A percentile compares a stretch with the other conserved stretches of the same genome.
Conservation (phyloP, 768 basidiomycete species). For the Cystofilobasidium bisporidii region DNA sequence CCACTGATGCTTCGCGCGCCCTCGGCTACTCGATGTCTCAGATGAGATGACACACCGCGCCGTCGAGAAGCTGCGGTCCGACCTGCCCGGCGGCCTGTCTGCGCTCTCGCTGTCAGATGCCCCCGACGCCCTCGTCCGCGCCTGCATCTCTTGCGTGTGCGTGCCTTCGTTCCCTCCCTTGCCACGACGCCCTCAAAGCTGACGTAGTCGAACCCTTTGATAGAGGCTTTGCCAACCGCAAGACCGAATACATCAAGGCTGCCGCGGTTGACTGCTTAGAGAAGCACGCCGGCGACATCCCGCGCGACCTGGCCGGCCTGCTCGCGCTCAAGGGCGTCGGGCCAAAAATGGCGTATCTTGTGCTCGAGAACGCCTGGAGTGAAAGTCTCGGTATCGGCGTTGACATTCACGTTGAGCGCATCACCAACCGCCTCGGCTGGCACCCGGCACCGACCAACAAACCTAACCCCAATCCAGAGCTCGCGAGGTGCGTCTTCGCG, state of each 20-base stretch:
- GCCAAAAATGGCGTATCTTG: constrained; percentile 23
- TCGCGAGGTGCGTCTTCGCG: constrained; percentile 15
- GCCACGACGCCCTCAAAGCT: neutral
- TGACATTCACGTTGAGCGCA: constrained; percentile 24
- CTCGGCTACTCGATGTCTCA: neutral
- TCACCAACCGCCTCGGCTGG: constrained; percentile 24
- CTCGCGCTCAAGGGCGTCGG: constrained; percentile 22
- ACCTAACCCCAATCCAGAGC: constrained; percentile 6
- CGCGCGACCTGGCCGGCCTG: constrained; percentile 15
- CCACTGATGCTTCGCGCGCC: neutral
- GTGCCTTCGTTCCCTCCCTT: neutral
- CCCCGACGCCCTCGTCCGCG: constrained; percentile 4
- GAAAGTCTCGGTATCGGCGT: constrained; percentile 2
- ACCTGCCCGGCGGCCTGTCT: constrained; percentile 12
- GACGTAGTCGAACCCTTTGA: neutral
- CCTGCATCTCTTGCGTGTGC: constrained; percentile 4
- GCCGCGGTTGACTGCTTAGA: constrained; percentile 13
- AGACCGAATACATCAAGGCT: constrained; percentile 21
- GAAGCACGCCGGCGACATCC: constrained; percentile 19
- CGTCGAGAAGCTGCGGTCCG: constrained; percentile 6
- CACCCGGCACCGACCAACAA: constrained; percentile 13
- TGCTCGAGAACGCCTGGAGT: constrained; percentile 23
- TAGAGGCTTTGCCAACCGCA: constrained; percentile 21
- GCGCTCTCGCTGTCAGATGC: neutral
- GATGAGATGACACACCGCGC: constrained; percentile 24